Percentiles rank a stretch among this genome's conserved stretches.
Evolutionary conservation across 2,329 filamentous ascomycete species (phyloP).

Genomic region (Parastagonospora nodorum): DNA sequence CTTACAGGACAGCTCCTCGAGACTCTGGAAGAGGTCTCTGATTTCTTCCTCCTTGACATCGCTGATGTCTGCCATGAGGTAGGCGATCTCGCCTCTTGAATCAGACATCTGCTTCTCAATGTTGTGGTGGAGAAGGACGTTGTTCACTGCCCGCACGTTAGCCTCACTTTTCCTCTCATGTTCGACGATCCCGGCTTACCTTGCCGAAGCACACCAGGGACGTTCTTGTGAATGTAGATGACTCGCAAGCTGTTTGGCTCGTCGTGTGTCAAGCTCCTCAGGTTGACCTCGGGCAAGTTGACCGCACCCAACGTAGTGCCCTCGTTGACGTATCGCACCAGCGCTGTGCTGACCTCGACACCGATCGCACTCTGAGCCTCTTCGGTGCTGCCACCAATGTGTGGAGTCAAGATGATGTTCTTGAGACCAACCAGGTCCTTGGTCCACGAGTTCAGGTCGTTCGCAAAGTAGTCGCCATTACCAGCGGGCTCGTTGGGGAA

Average conservation of each 20-base stretch:
- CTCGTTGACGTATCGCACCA: conserved; percentile 95
- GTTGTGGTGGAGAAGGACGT: conserved; percentile 92
- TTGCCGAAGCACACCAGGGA: conserved; percentile 90
- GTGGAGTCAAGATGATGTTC: conserved; percentile 94
- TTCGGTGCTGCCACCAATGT: conserved; percentile 97
- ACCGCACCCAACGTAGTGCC: conserved; percentile 89
- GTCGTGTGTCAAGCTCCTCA: conserved; percentile 87
- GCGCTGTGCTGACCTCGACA: conserved; percentile 84
- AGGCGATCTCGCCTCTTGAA: conserved; percentile 90
- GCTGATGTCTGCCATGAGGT: conserved; percentile 97
- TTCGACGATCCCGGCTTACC: conserved; percentile 51
- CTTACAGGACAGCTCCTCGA: conserved; percentile 82
- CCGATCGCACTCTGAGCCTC: conserved; percentile 97
- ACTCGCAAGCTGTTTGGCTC: conserved; percentile 89
- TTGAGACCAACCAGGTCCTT: conserved; percentile 82
- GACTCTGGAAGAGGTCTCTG: conserved; percentile 79
- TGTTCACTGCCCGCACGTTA: conserved; percentile 71
- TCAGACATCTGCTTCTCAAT: conserved; percentile 99
- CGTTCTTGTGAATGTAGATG: conserved; percentile 96
- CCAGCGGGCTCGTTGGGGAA: conserved; percentile 92
- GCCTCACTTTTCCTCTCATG: background rate
- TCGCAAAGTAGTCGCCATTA: conserved; percentile 95
- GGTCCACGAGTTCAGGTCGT: conserved; percentile 79
- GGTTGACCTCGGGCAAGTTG: conserved; percentile 92
- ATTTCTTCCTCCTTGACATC: conserved; percentile 80